Percentiles rank a stretch among this genome's conserved stretches.
Conservation (phyloP, 2,329 filamentous ascomycete genomes). For the Penicillium janthinellum region DNA sequence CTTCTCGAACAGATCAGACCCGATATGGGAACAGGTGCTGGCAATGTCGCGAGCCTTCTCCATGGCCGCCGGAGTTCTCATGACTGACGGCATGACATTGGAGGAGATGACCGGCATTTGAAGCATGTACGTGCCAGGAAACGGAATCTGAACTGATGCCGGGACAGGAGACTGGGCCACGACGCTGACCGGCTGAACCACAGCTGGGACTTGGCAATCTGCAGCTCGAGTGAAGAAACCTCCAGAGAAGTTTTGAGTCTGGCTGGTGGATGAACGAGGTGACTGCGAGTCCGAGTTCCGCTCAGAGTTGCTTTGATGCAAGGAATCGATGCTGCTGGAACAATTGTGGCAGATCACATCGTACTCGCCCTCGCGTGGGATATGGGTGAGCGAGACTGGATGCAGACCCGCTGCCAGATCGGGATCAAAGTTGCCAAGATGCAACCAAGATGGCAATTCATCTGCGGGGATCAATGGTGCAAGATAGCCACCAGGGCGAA, state of each 20-base stretch:
- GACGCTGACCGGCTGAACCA: background rate
- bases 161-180: constrained; percentile 21
- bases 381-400: constrained; percentile 23
- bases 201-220: background rate
- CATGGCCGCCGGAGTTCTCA: background rate
- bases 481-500: constrained; percentile 37
- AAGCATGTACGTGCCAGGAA: constrained; percentile 28
- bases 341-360: constrained; percentile 39
- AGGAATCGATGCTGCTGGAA: constrained; percentile 22
- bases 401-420: constrained; percentile 27
- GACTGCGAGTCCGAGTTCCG: constrained; percentile 13
- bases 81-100: background rate
- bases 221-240: background rate
- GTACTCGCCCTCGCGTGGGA: constrained; percentile 36
- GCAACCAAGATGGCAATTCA: constrained; percentile 44
- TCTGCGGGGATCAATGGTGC: constrained; percentile 48
- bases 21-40: constrained; percentile 2
- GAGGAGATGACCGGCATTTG: constrained; percentile 4
- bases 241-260: constrained; percentile 10
- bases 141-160: constrained; percentile 21
- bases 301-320: constrained; percentile 30
- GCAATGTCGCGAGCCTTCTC: background rate
- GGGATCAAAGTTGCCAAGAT: constrained; percentile 31
- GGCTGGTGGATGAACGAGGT: background rate
- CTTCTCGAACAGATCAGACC: background rate